Evolutionary conservation across 768 basidiomycete species (phyloP).

Genomic region (Pleurotus citrinopileatus): DNA sequence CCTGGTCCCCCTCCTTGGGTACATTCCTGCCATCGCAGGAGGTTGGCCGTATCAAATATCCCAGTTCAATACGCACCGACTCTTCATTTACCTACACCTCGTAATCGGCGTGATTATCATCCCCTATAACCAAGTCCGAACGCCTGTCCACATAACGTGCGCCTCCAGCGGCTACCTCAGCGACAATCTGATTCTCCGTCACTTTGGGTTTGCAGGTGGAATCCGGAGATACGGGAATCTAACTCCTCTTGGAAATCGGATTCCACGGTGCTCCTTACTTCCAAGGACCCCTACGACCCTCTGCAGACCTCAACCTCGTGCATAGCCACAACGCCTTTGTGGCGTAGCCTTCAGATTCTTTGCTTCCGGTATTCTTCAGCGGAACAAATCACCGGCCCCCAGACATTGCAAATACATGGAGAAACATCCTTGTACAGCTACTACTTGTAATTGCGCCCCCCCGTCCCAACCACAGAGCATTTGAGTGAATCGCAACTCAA

Average conservation of each 20-base stretch:
- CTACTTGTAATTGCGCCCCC: too few species aligned
- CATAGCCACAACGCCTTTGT: conserved; percentile 9
- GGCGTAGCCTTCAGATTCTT: conserved; percentile 1
- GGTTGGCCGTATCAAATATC: neutral
- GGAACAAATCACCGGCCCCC: conserved; percentile 8
- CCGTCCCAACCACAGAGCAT: too few species aligned
- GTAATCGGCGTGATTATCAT: conserved; percentile 3
- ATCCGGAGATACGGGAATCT: conserved; percentile 5
- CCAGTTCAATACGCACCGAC: neutral
- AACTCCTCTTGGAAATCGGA: conserved; percentile 1
- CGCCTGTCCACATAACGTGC: neutral
- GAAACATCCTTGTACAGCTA: too few species aligned
- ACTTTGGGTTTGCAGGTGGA: neutral
- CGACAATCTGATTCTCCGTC: neutral
- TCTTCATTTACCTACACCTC: neutral
- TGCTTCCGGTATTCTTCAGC: conserved; percentile 10
- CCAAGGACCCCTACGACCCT: conserved; percentile 11
- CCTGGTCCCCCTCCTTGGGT: neutral
- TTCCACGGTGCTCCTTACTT: conserved; percentile 7
- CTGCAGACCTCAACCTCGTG: neutral
- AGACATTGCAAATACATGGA: neutral
- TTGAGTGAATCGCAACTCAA: too few species aligned
- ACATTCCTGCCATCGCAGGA: neutral
- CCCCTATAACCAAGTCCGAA: neutral
- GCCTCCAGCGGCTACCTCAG: conserved; percentile 4